Evolutionary conservation across 805 yeast species (phyloP), one percentile per base, ranked within the genome.

Genomic region (Blastobotrys robertii): DNA sequence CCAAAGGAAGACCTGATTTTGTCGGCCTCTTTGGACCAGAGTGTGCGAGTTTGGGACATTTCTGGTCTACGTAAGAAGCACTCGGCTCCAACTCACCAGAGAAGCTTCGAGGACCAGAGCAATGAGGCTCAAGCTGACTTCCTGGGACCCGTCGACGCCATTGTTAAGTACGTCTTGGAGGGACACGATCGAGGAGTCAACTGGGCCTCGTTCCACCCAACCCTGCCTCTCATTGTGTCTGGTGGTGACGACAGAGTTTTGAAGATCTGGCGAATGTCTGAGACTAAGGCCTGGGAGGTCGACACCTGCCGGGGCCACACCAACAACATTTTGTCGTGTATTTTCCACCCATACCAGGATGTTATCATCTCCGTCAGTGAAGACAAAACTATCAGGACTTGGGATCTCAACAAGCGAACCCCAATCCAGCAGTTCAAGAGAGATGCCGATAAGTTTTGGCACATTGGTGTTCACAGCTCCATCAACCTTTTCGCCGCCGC

Each of bases 11-110:
- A 92, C 64, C 72, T 94, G 56, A 81, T 92, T 54, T 97, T 92
- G 19, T 84, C 95, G 30, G 94, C 97, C 3, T 88, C 97, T 3
- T 73, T 94, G 61, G 99, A 92, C 70, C 96, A 87, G 68, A 86
- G 97, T n/a, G 97, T 92, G 31, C 80, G 99, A 56, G 95, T 92
- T 33, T 92, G 98, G 98, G 98, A 94, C 67, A 90, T 92, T 52
- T 77, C 94, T 10, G 97, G 95, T 2, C 75, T 92, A 59, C 77
- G 95, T 63, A 86, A 90, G 70, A 86, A 84, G 63, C 97, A 92
- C 66, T 84, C 95, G 30, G 97, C 97, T 28, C 76, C 77, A 45
- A 48, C 45, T 8, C 44, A 41, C 40, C 38, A 40, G 35, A 51
- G 56, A 49, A 45, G 62, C 4, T 63, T 64, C 43, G 68, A 65